These are phyloP conservation scores for Boletus rubescentipes DNA, from an alignment of 768 basidiomycete species.

Conservation along the genomic window DNA sequence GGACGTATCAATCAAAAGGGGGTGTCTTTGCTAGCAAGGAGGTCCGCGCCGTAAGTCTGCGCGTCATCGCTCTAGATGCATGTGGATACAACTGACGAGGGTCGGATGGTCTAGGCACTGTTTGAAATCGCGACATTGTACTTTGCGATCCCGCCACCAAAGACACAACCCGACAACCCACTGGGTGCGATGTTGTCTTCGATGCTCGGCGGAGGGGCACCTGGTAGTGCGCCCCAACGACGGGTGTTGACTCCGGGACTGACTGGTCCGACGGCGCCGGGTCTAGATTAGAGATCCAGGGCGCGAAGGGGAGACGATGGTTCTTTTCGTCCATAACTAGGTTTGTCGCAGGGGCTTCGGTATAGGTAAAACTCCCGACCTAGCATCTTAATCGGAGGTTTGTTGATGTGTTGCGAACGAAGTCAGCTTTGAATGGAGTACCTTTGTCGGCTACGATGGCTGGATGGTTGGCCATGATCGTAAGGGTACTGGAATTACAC, in stretches of 20 bases:
- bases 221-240: conserved; percentile 29
- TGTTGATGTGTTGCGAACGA: background rate
- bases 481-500: conserved; percentile 13
- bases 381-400: conserved; percentile 11
- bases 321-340: conserved; percentile 12
- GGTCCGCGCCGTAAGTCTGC: conserved; percentile 57
- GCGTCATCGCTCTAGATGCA: background rate
- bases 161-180: conserved; percentile 70
- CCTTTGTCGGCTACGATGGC: background rate
- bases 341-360: conserved; percentile 9
- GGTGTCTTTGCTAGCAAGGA: conserved; percentile 58
- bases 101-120: conserved; percentile 47
- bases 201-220: conserved; percentile 73
- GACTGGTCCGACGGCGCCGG: conserved; percentile 24
- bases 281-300: conserved; percentile 25
- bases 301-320: background rate
- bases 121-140: conserved; percentile 70
- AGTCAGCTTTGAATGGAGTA: background rate
- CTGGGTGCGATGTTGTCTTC: conserved; percentile 88
- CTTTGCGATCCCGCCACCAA: conserved; percentile 84
- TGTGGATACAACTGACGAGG: background rate
- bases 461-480: background rate
- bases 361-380: conserved; percentile 2
- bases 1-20: conserved; percentile 77
- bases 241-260: conserved; percentile 30